Base-by-base conservation (phyloP, 768 basidiomycete species). In the Tephrocybe sp. region DNA sequence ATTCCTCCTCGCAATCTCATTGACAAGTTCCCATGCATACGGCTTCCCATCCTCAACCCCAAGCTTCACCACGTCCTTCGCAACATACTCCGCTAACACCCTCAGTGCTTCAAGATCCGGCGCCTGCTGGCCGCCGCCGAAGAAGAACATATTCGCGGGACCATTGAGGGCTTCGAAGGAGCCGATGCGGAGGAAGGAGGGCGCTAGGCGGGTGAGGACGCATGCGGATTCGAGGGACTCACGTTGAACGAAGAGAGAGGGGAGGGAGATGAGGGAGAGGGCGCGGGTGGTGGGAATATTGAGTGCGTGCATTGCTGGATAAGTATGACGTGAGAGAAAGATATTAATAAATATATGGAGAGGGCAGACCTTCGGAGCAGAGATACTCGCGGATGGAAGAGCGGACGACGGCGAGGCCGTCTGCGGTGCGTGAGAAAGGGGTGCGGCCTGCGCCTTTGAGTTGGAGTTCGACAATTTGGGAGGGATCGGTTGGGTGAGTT, bases 401-500 rank as follows among this genome's bases (percentile, higher is more conserved):
- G 22, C 97, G 85, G n/a, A 94, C 69, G 2, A 98, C 96, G 0
- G 97, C 97, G 14, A 99, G 77, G 0, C 97, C 97, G 65, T 98
- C 97, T 3, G 97, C 96, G 45, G 76, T 79, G 20, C 97, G 80
- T 0, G 92, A 90, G 70, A 95, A 98, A 0, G 97, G 95, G 1
- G 96, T 98, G 10, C 97, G 77, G 0, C 97, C 97, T 0, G 87
- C 82, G 1, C 97, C 97, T 65, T 98, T 99, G 57, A 99, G 80
- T 66, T 98, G 97, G 8, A 99, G 75, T 62, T 99, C 97, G 60
- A 85, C 88, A 0, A 72, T 70, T 4, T 74, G 60, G 14, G 79
- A 71, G 2, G 79, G 75, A 39, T 82, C 72, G 6, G 70, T 63
- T 0, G 85, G 84, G 52, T 89, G 84, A 0, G 87, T 83, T 0